A percentile compares a stretch with the other conserved stretches of the same genome.
Evolutionary conservation across 78 protist species (phyloP).

Genomic region (Diacronema lutheri): DNA sequence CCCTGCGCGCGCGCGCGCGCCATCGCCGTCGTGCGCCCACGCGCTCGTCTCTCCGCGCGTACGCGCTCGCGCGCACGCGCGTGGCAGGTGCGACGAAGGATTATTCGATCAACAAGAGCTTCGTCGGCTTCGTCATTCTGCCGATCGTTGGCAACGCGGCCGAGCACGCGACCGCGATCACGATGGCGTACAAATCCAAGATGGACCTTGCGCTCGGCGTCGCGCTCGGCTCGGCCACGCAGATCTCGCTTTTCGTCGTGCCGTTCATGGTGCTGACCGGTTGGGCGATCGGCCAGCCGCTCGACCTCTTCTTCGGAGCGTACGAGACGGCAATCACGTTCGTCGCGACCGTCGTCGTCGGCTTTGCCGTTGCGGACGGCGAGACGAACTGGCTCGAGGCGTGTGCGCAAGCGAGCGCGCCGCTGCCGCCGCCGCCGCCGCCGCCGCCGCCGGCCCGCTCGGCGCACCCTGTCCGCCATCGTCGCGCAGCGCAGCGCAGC

Average conservation of each 20-base stretch:
- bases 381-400: constrained; percentile 51
- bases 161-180: constrained; percentile 59
- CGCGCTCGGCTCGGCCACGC: constrained; percentile 55
- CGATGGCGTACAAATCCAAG: constrained; percentile 30
- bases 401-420: too few species aligned
- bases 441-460: too few species aligned
- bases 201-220: constrained; percentile 54
- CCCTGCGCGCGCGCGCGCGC: too few species aligned
- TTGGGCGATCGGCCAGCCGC: constrained; percentile 49
- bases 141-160: constrained; percentile 64
- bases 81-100: too few species aligned
- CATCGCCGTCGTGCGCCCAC: too few species aligned
- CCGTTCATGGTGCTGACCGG: constrained; percentile 41
- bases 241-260: constrained; percentile 48
- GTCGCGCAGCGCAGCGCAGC: too few species aligned
- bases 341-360: constrained; percentile 28
- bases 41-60: too few species aligned
- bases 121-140: constrained; percentile 36
- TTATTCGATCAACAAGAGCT: not conserved
- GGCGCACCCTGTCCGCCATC: too few species aligned
- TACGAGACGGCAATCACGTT: constrained; percentile 21
- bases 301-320: constrained; percentile 25
- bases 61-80: too few species aligned
- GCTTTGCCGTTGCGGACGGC: constrained; percentile 5
- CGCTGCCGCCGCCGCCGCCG: too few species aligned